phyloP scores from a whole-genome alignment of 2,329 filamentous ascomycete species.

The Epicoccum nigrum region DNA sequence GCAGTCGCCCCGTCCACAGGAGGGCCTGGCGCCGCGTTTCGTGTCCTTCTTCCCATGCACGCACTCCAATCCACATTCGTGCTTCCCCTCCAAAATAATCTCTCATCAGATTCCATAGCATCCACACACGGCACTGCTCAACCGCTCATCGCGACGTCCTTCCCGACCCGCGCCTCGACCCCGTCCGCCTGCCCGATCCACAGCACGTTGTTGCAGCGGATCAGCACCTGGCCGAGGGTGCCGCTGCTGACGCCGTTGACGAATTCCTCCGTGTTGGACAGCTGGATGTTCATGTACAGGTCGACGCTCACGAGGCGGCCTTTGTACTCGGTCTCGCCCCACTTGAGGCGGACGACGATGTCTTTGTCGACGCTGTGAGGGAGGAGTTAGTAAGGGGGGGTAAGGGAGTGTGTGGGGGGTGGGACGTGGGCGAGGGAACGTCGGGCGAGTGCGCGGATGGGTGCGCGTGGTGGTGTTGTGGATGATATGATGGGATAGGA shows the following conservation, averaged over 20 bases:
- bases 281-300: constrained; percentile 98
- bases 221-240: constrained; percentile 86
- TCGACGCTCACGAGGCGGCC: constrained; percentile 91
- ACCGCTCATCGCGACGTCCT: constrained; percentile 50
- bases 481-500: not conserved
- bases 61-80: no score
- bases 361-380: constrained; percentile 78
- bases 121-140: no score
- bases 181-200: constrained; percentile 74
- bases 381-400: constrained; percentile 15
- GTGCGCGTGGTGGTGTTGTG: not conserved
- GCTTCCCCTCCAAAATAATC: no score
- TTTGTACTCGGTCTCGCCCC: constrained; percentile 97
- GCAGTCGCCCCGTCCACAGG: no score
- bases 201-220: constrained; percentile 98
- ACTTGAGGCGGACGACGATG: constrained; percentile 92
- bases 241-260: constrained; percentile 86
- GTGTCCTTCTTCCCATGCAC: constrained; percentile 9
- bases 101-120: no score
- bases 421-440: no score
- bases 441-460: not conserved
- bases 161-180: constrained; percentile 49
- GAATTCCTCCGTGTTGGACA: constrained; percentile 89
- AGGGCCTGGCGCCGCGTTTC: constrained; percentile 1
- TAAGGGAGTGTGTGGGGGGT: no score